Evolutionary conservation across 2,329 filamentous ascomycete species (phyloP).

Genomic region (Pestalotiopsis sp.): DNA sequence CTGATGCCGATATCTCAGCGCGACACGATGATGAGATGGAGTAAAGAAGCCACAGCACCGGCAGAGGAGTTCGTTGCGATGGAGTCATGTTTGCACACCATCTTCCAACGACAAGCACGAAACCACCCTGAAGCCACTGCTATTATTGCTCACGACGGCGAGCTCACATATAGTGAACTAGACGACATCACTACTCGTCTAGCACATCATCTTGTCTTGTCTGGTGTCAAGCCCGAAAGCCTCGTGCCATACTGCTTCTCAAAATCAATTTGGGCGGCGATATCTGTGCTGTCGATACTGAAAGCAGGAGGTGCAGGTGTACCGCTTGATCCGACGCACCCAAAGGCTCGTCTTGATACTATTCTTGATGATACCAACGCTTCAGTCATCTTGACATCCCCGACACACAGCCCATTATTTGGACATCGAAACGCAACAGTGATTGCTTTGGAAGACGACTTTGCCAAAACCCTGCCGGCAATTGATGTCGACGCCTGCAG

Average conservation of each 20-base stretch:
- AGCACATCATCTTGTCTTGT: conserved; percentile 28
- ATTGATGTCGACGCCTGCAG: neutral
- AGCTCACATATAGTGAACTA: conserved; percentile 15
- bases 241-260: conserved; percentile 37
- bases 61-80: neutral
- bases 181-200: conserved; percentile 22
- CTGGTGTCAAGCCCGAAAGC: conserved; percentile 34
- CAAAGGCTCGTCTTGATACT: conserved; percentile 25
- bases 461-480: conserved; percentile 3
- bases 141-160: conserved; percentile 11
- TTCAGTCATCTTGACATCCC: conserved; percentile 17
- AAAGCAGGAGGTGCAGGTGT: conserved; percentile 37
- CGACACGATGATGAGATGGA: conserved; percentile 11
- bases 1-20: neutral
- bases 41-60: neutral
- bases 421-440: conserved; percentile 15
- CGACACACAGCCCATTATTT: conserved; percentile 14
- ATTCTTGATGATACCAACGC: conserved; percentile 20
- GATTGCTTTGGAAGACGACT: conserved; percentile 12
- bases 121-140: neutral
- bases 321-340: conserved; percentile 40
- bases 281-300: conserved; percentile 37
- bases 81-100: conserved; percentile 8
- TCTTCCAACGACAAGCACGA: conserved; percentile 10
- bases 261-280: conserved; percentile 37